A percentile compares a stretch with the other conserved stretches of the same genome.
phyloP scores from a whole-genome alignment of 345 rosid genomes.

The Euphorbia lathyris region DNA sequence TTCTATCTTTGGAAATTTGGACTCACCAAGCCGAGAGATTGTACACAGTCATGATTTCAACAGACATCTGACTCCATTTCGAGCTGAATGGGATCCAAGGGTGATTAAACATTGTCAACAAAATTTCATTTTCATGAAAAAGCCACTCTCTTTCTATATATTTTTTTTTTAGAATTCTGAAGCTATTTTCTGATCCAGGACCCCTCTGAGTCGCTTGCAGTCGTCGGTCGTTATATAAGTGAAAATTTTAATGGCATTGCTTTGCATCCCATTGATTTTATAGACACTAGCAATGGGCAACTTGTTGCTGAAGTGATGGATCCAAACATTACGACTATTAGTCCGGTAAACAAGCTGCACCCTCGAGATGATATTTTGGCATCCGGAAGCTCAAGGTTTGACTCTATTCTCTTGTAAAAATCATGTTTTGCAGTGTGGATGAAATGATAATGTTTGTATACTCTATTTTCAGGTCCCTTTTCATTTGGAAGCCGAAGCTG shows the following conservation, averaged over 20 bases:
- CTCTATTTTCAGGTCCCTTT: constrained; percentile 62
- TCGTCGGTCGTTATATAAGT: constrained; percentile 86
- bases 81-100: constrained; percentile 99
- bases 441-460: neutral
- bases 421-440: neutral
- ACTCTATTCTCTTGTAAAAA: neutral
- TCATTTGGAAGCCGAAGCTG: constrained; percentile 90
- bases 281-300: constrained; percentile 77
- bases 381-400: constrained; percentile 89
- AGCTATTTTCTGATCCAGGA: constrained; percentile 48
- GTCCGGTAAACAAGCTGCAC: constrained; percentile 90
- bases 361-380: constrained; percentile 94
- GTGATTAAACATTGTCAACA: constrained; percentile 27
- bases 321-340: constrained; percentile 88
- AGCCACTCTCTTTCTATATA: neutral
- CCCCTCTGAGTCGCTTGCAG: constrained; percentile 81
- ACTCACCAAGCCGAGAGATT: constrained; percentile 86
- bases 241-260: constrained; percentile 89
- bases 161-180: neutral
- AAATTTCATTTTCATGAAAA: neutral
- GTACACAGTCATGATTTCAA: constrained; percentile 98
- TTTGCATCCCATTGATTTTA: constrained; percentile 92
- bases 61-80: constrained; percentile 85
- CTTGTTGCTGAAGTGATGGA: constrained; percentile 93
- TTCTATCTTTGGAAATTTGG: constrained; percentile 77